phyloP scores from a whole-genome alignment of 148 eudicot genomes.

The Vaccinium vitisidaea region DNA sequence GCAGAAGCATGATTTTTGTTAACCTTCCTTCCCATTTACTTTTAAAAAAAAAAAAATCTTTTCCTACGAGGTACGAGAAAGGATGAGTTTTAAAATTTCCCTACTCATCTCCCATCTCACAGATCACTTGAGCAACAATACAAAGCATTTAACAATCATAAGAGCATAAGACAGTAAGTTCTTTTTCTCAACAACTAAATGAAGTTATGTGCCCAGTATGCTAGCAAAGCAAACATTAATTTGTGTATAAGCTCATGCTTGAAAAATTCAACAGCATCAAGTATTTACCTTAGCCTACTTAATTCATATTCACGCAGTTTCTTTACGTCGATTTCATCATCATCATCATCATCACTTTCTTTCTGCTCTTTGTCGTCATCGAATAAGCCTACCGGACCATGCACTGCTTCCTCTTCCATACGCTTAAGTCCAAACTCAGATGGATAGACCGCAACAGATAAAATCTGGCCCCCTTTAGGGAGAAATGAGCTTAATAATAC shows the following conservation, averaged over 20 bases:
- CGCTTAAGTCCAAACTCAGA: slow-evolving; percentile 93
- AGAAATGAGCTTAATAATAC: slow-evolving; percentile 76
- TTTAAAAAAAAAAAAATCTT: not conserved
- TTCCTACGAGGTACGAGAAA: not conserved
- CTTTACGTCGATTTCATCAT: slow-evolving; percentile 56
- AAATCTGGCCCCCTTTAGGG: slow-evolving; percentile 71
- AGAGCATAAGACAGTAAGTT: not conserved
- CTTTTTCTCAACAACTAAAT: not conserved
- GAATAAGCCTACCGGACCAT: slow-evolving; percentile 82
- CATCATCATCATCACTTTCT: slow-evolving; percentile 33
- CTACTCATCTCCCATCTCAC: not conserved
- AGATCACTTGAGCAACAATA: not conserved
- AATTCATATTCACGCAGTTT: slow-evolving; percentile 91
- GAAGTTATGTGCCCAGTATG: not conserved
- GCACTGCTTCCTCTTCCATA: slow-evolving; percentile 94
- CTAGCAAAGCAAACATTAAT: not conserved
- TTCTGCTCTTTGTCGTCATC: slow-evolving; percentile 45
- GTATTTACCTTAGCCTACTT: slow-evolving; percentile 73
- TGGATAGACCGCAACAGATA: slow-evolving; percentile 90
- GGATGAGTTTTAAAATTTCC: not conserved
- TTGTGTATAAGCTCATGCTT: not conserved
- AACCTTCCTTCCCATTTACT: not conserved
- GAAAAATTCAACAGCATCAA: slow-evolving; percentile 2
- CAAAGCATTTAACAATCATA: not conserved
- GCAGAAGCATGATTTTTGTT: slow-evolving; percentile 2